A percentile compares a stretch with the other conserved stretches of the same genome.
Conservation (phyloP, 768 basidiomycete species). For the Hortiboletus flavorubellus region DNA sequence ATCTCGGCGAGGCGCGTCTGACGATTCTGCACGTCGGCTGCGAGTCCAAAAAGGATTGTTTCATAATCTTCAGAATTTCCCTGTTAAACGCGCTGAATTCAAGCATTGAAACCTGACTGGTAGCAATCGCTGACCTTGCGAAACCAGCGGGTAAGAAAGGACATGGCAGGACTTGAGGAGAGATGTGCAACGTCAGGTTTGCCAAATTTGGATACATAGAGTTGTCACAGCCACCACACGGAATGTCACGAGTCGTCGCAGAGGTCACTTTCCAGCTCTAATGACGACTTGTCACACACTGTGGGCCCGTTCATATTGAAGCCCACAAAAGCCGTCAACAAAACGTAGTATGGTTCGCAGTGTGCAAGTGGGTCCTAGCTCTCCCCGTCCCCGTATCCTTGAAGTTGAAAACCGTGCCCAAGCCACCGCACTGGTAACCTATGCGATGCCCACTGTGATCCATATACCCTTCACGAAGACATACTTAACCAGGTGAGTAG, state of each 20-base stretch:
- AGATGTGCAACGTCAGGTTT: neutral
- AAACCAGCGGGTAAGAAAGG: constrained; percentile 30
- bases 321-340: neutral
- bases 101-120: neutral
- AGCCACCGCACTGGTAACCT: neutral
- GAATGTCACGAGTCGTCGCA: no score
- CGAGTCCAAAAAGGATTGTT: constrained; percentile 62
- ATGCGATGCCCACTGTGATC: no score
- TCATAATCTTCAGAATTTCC: constrained; percentile 64
- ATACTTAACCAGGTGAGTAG: neutral
- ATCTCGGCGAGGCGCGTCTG: constrained; percentile 65
- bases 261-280: neutral
- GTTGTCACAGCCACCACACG: constrained; percentile 22
- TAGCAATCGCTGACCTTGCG: constrained; percentile 19
- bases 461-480: no score
- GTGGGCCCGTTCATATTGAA: neutral
- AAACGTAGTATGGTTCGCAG: no score
- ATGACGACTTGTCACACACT: neutral
- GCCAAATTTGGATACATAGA: constrained; percentile 16
- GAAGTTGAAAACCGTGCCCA: neutral
- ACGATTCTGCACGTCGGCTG: constrained; percentile 66
- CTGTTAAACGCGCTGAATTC: constrained; percentile 5
- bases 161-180: constrained; percentile 21
- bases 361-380: neutral
- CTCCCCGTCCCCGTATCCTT: no score